A percentile compares a stretch with the other conserved stretches of the same genome.
Evolutionary conservation across 768 basidiomycete genomes (phyloP).

Genomic region (Suillus spraguei): DNA sequence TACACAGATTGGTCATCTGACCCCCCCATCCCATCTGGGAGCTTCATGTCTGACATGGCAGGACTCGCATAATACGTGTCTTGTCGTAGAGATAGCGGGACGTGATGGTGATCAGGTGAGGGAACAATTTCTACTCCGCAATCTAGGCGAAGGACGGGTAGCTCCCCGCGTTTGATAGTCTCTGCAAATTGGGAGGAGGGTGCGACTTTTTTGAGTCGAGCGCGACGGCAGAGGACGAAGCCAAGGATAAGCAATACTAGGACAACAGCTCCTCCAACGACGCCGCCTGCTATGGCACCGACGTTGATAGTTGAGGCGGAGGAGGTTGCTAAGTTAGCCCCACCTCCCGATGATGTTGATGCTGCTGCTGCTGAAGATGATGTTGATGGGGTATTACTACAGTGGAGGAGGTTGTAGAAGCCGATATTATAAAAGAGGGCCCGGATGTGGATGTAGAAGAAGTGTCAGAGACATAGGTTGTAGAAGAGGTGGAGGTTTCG

Average conservation of each 20-base stretch:
- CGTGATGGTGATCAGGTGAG: conserved; percentile 1
- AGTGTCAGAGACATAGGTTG: no score
- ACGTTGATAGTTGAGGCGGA: conserved; percentile 27
- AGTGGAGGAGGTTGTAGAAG: no score
- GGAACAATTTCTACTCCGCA: conserved; percentile 20
- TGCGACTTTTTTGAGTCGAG: conserved; percentile 43
- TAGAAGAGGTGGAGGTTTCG: no score
- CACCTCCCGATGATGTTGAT: no score
- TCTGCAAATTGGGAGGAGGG: conserved; percentile 64
- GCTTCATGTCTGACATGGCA: conserved; percentile 13
- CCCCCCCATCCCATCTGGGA: conserved; percentile 18
- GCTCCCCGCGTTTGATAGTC: conserved; percentile 23
- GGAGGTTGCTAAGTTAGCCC: neutral
- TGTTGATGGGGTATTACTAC: no score
- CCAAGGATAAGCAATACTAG: conserved; percentile 37
- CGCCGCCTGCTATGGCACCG: conserved; percentile 56
- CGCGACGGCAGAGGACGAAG: conserved; percentile 43
- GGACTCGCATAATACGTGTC: conserved; percentile 16
- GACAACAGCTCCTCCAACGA: conserved; percentile 50
- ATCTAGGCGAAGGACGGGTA: conserved; percentile 32
- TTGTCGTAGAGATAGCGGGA: conserved; percentile 21
- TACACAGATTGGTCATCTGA: conserved; percentile 16
- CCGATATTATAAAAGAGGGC: no score
- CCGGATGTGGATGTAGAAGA: no score
- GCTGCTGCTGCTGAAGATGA: neutral